phyloP scores from a whole-genome alignment of 495 filamentous ascomycete species.

The Penicillium lagena region DNA sequence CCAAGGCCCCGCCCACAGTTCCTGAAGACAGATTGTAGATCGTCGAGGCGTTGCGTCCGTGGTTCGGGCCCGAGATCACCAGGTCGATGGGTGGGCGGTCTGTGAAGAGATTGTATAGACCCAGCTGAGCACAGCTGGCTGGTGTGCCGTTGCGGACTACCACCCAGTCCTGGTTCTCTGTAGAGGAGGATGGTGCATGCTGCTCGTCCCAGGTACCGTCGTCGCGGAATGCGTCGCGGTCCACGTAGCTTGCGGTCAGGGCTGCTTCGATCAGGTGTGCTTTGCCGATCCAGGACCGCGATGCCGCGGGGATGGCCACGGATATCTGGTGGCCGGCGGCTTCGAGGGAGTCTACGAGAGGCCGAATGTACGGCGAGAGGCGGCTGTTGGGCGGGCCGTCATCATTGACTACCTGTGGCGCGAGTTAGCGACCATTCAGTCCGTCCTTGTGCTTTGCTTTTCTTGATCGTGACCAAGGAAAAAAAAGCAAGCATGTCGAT shows the following conservation, averaged over 20 bases:
- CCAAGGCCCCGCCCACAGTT: constrained; percentile 86
- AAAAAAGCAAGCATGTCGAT: constrained; percentile 6
- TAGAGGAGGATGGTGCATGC: too few relatives aligned
- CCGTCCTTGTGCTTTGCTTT: background rate
- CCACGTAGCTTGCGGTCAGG: constrained; percentile 79
- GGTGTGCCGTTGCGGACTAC: constrained; percentile 79
- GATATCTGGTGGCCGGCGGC: constrained; percentile 74
- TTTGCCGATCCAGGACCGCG: constrained; percentile 97
- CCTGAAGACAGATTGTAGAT: constrained; percentile 84
- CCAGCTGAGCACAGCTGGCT: constrained; percentile 83
- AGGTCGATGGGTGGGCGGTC: constrained; percentile 71
- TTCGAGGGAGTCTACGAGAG: constrained; percentile 73
- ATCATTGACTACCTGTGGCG: constrained; percentile 71
- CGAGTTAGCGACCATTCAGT: background rate
- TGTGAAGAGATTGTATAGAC: constrained; percentile 78
- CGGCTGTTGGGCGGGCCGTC: constrained; percentile 85
- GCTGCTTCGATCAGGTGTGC: constrained; percentile 86
- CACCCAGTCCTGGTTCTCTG: constrained; percentile 54
- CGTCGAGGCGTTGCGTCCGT: constrained; percentile 88
- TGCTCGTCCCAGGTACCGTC: constrained; percentile 42
- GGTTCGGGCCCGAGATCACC: constrained; percentile 88
- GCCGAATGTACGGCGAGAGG: constrained; percentile 86
- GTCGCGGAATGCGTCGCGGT: constrained; percentile 48
- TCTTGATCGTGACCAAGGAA: background rate
- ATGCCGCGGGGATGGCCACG: constrained; percentile 84